phyloP scores from a whole-genome alignment of 306 rosid genomes.

The Cucurbita moschata region DNA sequence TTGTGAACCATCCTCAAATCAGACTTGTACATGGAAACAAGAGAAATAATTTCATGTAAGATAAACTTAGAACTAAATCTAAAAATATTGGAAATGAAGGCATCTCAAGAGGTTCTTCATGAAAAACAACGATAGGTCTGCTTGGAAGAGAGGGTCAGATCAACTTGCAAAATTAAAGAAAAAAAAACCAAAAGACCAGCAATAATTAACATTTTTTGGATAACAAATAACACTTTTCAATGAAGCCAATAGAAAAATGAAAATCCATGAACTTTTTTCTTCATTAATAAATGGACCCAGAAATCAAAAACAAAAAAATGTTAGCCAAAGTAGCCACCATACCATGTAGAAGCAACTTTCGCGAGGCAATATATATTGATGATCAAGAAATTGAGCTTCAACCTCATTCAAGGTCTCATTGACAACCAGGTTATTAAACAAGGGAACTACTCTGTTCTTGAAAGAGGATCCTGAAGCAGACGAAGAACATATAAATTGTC shows the following conservation, averaged over 20 bases:
- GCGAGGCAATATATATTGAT: slow-evolving; percentile 43
- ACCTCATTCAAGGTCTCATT: slow-evolving; percentile 56
- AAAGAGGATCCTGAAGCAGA: slow-evolving; percentile 29
- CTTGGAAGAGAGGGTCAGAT: background rate
- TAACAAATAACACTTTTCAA: background rate
- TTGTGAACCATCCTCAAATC: slow-evolving; percentile 77
- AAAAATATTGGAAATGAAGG: background rate
- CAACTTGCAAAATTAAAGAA: background rate
- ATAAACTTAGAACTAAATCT: slow-evolving; percentile 8
- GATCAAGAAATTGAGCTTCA: slow-evolving; percentile 49
- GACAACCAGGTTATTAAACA: slow-evolving; percentile 52
- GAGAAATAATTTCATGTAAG: slow-evolving; percentile 29
- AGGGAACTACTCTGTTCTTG: slow-evolving; percentile 24
- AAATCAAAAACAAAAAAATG: background rate
- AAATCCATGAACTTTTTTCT: background rate
- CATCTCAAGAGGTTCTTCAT: background rate
- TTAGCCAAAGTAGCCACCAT: slow-evolving; percentile 10
- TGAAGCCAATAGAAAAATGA: background rate
- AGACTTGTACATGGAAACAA: slow-evolving; percentile 72
- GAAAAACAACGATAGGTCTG: background rate
- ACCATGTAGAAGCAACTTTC: slow-evolving; percentile 86
- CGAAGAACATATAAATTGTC: background rate
- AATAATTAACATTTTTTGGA: background rate
- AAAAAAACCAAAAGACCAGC: no score
- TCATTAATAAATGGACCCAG: background rate